Evolutionary conservation across 352 stramenopile genomes (phyloP).

Genomic region (Pythium sp.): DNA sequence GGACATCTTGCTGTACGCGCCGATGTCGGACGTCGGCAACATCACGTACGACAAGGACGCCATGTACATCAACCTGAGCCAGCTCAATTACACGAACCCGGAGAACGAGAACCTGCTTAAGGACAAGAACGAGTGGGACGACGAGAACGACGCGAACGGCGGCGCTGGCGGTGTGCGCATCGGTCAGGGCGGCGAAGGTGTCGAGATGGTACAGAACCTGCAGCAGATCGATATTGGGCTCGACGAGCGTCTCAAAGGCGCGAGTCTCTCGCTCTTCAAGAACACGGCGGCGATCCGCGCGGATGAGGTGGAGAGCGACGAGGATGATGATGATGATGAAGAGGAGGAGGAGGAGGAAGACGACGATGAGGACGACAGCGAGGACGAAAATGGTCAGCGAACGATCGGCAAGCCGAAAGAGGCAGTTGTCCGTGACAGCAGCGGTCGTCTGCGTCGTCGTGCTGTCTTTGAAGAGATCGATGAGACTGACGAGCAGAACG

Average conservation of each 20-base stretch:
- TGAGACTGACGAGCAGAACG: constrained; percentile 24
- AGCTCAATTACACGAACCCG: constrained; percentile 94
- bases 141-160: constrained; percentile 35
- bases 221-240: constrained; percentile 90
- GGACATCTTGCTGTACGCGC: constrained; percentile 89
- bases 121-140: constrained; percentile 49
- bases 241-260: constrained; percentile 93
- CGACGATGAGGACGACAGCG: constrained; percentile 47
- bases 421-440: constrained; percentile 62
- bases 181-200: constrained; percentile 69
- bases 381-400: constrained; percentile 31
- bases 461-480: constrained; percentile 66
- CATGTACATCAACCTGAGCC: constrained; percentile 98
- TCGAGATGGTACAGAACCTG: constrained; percentile 94
- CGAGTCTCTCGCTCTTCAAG: constrained; percentile 96
- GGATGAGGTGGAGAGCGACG: constrained; percentile 66
- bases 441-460: constrained; percentile 68
- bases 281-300: constrained; percentile 82
- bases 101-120: constrained; percentile 72
- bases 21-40: constrained; percentile 94
- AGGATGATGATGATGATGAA: constrained; percentile 52
- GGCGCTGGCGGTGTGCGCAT: constrained; percentile 28
- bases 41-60: constrained; percentile 99
- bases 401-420: constrained; percentile 67
- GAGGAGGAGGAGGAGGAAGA: constrained; percentile 48